Evolutionary conservation across 129 eudicot genomes (phyloP).

Genomic region (Flaveria robusta): DNA sequence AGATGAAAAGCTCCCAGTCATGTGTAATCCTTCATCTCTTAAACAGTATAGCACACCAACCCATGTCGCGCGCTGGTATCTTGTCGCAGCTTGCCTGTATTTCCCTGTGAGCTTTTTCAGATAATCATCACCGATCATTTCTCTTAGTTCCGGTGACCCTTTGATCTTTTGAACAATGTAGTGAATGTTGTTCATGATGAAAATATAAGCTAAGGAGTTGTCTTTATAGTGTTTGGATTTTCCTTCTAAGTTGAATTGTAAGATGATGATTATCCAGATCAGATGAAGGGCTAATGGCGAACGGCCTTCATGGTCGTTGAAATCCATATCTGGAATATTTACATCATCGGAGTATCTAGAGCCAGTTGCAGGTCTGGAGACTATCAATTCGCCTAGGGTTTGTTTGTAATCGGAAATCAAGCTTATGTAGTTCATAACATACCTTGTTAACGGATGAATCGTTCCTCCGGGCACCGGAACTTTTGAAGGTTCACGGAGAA

Average conservation of each 20-base stretch:
- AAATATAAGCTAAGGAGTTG: slow-evolving; percentile 55
- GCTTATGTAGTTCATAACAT: slow-evolving; percentile 89
- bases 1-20: slow-evolving; percentile 62
- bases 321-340: slow-evolving; percentile 58
- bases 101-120: slow-evolving; percentile 60
- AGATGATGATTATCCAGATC: slow-evolving; percentile 60
- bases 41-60: slow-evolving; percentile 64
- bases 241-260: slow-evolving; percentile 62
- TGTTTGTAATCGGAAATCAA: slow-evolving; percentile 69
- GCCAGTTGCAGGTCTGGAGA: slow-evolving; percentile 61
- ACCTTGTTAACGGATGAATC: slow-evolving; percentile 78
- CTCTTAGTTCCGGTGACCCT: slow-evolving; percentile 66
- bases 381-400: slow-evolving; percentile 57
- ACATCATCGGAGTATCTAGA: slow-evolving; percentile 60
- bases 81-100: slow-evolving; percentile 50
- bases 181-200: slow-evolving; percentile 77
- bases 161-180: slow-evolving; percentile 68
- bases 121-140: slow-evolving; percentile 64
- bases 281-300: slow-evolving; percentile 61
- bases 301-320: slow-evolving; percentile 55
- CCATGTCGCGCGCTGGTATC: slow-evolving; percentile 70
- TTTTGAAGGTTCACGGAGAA: slow-evolving; percentile 63
- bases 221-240: slow-evolving; percentile 71
- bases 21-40: slow-evolving; percentile 67
- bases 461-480: slow-evolving; percentile 89